Evolutionary conservation across 225 moss, liverwort and hornwort genomes (phyloP), one percentile per base, ranked within the genome.

Genomic region (Asterella californica): DNA sequence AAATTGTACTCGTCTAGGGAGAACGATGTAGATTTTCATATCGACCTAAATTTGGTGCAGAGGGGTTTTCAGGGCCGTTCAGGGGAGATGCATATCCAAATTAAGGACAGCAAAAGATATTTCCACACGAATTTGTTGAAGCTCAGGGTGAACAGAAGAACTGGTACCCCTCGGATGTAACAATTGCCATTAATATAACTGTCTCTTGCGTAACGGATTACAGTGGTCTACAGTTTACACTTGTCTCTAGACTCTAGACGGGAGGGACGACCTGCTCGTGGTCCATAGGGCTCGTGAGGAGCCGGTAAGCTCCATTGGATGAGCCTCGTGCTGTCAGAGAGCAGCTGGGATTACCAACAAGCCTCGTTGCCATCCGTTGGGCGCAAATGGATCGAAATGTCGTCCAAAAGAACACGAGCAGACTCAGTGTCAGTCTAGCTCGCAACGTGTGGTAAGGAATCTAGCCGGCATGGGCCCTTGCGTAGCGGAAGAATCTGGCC

Each of bases 401-500:
- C 59, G 59, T 59, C 22, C 59, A 59, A 59, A 59, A 59, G 59
- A 59, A 59, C 59, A 59, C 59, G 59, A 59, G 59, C 21, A 59
- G 7, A 25, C 22, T 1, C 19, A 21, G 21, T 59, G 59, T 59
- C 59, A 59, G 59, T 6, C 59, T 59, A 59, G 6, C 2, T 21
- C 59, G 22, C 24, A 21, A 59, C 18, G 59, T 25, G 59, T 59
- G 24, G 59, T 21, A 24, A 59, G 3, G 59, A 59, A 59, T 59
- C 59, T 59, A 59, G 59, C 59, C 24, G 18, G 24, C 19, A 59
- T 59, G 22, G 59, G 59, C n/a, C n/a, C n/a, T n/a, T n/a, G n/a
- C n/a, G 59, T 59, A 59, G 59, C 59, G 11, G 5, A 65, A 65
- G 65, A 65, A 65, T 65, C 65, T 65, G 32, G 65, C 65, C 33